phyloP scores from a whole-genome alignment of 1,139 yeast species.

The Arxiozyma slooffiae region DNA sequence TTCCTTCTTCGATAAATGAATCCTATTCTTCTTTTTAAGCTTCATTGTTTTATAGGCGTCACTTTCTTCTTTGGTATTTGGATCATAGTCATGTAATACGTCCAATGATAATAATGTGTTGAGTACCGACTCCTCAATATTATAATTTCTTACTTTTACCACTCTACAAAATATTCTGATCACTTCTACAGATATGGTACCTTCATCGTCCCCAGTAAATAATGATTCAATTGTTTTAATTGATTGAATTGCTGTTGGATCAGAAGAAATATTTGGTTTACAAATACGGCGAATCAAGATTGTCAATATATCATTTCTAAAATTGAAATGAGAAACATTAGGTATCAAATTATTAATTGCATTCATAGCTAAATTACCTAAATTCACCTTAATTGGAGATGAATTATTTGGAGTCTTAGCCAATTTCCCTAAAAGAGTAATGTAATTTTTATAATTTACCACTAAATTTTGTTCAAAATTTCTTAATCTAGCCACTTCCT shows the following conservation, averaged over 20 bases:
- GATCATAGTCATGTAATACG: conserved; percentile 72
- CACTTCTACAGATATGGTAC: conserved; percentile 70
- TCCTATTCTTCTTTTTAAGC: conserved; percentile 73
- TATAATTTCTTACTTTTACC: conserved; percentile 61
- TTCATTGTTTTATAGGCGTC: conserved; percentile 41
- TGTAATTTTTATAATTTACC: conserved; percentile 56
- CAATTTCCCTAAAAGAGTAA: conserved; percentile 42
- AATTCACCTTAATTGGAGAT: conserved; percentile 35
- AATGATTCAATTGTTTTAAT: conserved; percentile 56
- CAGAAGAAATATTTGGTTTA: conserved; percentile 42
- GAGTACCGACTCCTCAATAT: conserved; percentile 76
- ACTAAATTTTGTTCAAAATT: conserved; percentile 72
- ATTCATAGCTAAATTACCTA: conserved; percentile 27
- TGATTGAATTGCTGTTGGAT: conserved; percentile 45
- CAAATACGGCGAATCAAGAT: conserved; percentile 59
- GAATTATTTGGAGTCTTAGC: conserved; percentile 31
- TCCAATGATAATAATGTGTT: conserved; percentile 65
- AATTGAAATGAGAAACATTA: conserved; percentile 70
- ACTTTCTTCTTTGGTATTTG: conserved; percentile 37
- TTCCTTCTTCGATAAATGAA: conserved; percentile 80
- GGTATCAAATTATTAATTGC: conserved; percentile 73
- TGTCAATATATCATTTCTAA: conserved; percentile 58
- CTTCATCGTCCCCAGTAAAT: conserved; percentile 64
- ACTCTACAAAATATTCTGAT: conserved; percentile 59
- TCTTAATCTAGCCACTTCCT: conserved; percentile 68